Base-by-base conservation (phyloP, 108 stramenopile genomes). In the Cyclostephanos invisitatus region DNA sequence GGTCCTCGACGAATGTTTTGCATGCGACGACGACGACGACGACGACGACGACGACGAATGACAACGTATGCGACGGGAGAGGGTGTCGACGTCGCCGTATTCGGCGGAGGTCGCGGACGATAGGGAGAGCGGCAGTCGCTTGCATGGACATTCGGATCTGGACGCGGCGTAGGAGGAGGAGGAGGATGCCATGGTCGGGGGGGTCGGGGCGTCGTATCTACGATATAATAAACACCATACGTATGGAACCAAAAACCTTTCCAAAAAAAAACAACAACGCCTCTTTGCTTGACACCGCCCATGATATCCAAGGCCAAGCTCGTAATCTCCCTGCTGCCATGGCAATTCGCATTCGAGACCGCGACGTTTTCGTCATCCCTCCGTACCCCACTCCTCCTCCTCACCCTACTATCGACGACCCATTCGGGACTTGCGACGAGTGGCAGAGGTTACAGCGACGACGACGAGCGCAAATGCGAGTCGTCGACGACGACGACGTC, bases 101-200 rank as follows among this genome's bases (percentile, higher is more conserved):
- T 95, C 94, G 17, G 94, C 94, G 2, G 91, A 85, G 9, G 94
- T 92, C 53, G 88, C 86, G 0, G 91, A 89, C 0, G 94, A 95
- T 14, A 95, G 81, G 21, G 77, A 77, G 61, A 70, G 55, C 1
- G 84, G 78, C 28, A 91, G 46, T 18, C 66, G 49, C 60, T 92
- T 86, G 78, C 91, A 92, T 7, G 91, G 88, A 64, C 91, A 92
- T 63, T 56, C 11, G 64, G 18, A 67, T 35, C 54, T 42, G 24
- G 64, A 64, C 1, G 56, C 6, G 15, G 22, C 11, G 53, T 0
- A 2, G 53, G 24, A 27, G 25, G 56, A 14, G 44, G 44, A 46
- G 14, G 44, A 15, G 44, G 12, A 46, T 46, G 44, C 44, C 44
- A 46, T 46, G 44, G 44, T 46, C 11, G 11, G 40, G 11, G 11